A percentile compares a stretch with the other conserved stretches of the same genome.
Conservation (phyloP, 495 filamentous ascomycete genomes). For the Podospora tetraspora region DNA sequence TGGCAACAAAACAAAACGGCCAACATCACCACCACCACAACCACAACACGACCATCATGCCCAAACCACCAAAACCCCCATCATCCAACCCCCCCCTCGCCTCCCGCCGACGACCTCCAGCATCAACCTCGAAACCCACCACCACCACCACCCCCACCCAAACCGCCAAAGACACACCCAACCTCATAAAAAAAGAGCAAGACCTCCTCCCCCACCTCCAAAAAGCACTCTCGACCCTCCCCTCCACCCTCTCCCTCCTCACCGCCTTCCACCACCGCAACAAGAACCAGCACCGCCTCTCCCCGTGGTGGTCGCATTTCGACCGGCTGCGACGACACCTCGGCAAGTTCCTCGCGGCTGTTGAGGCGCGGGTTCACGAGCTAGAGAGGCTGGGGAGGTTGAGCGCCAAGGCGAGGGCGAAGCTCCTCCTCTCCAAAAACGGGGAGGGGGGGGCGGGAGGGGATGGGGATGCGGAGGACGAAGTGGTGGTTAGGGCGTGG, state of each 20-base stretch:
- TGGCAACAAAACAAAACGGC: neutral
- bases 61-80: neutral
- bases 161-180: neutral
- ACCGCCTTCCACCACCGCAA: conserved; percentile 69
- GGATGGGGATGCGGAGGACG: conserved; percentile 16
- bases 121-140: neutral
- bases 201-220: conserved; percentile 1
- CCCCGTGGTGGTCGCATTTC: conserved; percentile 70
- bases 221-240: conserved; percentile 14
- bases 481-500: conserved; percentile 15
- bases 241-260: conserved; percentile 41
- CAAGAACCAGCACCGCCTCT: conserved; percentile 69
- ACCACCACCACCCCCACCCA: neutral
- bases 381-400: conserved; percentile 14
- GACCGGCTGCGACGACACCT: conserved; percentile 60
- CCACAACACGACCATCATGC: neutral
- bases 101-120: neutral
- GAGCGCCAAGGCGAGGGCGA: neutral
- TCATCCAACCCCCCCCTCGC: neutral
- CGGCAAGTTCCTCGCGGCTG: conserved; percentile 43
- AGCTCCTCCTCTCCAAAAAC: conserved; percentile 11
- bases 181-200: neutral
- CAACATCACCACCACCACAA: neutral
- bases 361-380: conserved; percentile 25
- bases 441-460: neutral